Evolutionary conservation across 164 flowering plant species (phyloP), one percentile per base, ranked within the genome.

Genomic region (Vitis labrusca): DNA sequence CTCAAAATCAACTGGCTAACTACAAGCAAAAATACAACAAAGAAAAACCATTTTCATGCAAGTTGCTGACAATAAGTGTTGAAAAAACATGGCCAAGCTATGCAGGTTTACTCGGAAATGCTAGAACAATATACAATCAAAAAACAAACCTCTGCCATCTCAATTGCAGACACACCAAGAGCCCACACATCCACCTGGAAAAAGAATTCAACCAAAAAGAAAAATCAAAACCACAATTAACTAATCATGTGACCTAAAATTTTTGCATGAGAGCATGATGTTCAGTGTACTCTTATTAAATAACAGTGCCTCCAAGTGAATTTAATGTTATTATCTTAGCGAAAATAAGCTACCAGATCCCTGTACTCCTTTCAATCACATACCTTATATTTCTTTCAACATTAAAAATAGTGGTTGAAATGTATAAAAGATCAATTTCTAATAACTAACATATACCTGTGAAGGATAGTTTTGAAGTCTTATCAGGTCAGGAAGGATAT

Each of bases 131-230:
- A 54, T 19, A 27, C 54, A 17, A n/a, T 10, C 50, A n/a, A 61
- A 13, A 62, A 17, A 59, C 63, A 78, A 78, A 93, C 99, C 99
- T 96, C 99, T 3, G 99, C 99, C 99, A 96, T 96, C 83, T 96
- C 99, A 81, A 96, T 96, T 68, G 99, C 99, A 68, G 99, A 93
- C 59, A 93, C 97, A 79, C 99, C 99, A 82, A 93, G 97, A 68
- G 99, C 99, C 99, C 99, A 96, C 17, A 96, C 98, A 85, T 96
- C 99, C 48, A 96, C 99, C 99, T 95, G 82, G 15, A 76, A 72
- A 61, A 57, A 49, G 49, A 61, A n/a, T 44, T 47, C 15, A 61
- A 30, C 64, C 16, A 44, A 61, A 10, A 61, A 32, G 44, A 37
- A 37, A 37, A 37, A 37, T 37, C 44, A 37, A 37, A 37, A 37